Evolutionary conservation across 768 basidiomycete species (phyloP), one percentile per base, ranked within the genome.

Genomic region (Pisolithus orientalis): DNA sequence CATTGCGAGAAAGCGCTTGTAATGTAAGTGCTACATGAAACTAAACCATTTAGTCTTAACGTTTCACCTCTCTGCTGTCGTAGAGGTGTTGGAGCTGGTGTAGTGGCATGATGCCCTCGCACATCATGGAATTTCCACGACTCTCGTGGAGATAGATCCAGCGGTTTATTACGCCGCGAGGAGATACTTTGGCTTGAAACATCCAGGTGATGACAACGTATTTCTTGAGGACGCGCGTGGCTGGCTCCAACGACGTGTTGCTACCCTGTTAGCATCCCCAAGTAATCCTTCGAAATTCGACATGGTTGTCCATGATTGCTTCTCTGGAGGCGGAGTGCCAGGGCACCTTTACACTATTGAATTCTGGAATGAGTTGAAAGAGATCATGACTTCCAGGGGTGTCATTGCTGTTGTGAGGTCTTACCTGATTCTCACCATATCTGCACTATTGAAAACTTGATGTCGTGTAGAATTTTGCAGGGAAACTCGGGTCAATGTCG

Each of bases 131-230:
- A 70, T 94, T 27, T 72, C 77, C 6, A 85, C 87, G 5, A 90
- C 92, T 1, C 79, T 95, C 45, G 80, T 94, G n/a, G 95, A 98
- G 67, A 89, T 95, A 54, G 95, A 97, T 64, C 90, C 90, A 34
- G 85, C 81, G 1, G 94, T 98, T 21, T 94, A 94, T 64, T 72
- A 80, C 13, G 91, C 87, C 27, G 92, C 94, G 14, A 77, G 80
- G 27, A 72, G 67, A 31, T 94, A 79, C 69, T 96, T 98, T 56
- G 87, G 82, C 6, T 73, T 97, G n/a, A 78, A 82, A 11, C 75
- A 84, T 53, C 83, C 84, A 6, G 75, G 76, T 2, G 68, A 78
- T 2, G 73, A 67, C 13, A 80, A 75, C 25, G 78, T 94, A 2
- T 85, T 86, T 64, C 64, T 96, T 28, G 74, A 85, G 61, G 93